Conservation (phyloP, 345 rosid species). For the Combretum micranthum region DNA sequence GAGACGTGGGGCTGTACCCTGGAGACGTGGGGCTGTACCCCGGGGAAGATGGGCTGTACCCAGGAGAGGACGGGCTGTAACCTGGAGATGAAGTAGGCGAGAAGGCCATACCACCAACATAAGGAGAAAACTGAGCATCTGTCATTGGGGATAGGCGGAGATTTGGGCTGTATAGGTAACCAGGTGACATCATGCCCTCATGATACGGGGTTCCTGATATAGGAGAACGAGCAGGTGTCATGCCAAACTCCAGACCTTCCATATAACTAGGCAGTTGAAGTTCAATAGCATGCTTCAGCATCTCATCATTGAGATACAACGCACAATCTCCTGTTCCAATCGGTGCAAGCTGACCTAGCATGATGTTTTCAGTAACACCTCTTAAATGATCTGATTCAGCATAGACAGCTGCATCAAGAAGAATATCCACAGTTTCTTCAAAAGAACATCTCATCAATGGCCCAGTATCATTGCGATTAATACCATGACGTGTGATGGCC, state of each 20-base stretch:
- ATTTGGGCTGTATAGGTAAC: slow-evolving; percentile 71
- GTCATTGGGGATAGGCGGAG: slow-evolving; percentile 71
- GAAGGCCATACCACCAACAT: slow-evolving; percentile 81
- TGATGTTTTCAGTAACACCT: slow-evolving; percentile 96
- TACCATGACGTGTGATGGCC: slow-evolving; percentile 99
- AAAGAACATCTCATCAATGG: slow-evolving; percentile 98
- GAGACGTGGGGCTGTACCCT: slow-evolving; percentile 79
- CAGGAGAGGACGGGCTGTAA: slow-evolving; percentile 75
- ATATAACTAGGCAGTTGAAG: slow-evolving; percentile 96
- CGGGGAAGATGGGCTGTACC: slow-evolving; percentile 63
- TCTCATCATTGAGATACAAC: slow-evolving; percentile 86
- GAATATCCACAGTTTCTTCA: slow-evolving; percentile 97
- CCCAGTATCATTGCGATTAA: slow-evolving; percentile 93
- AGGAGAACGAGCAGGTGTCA: slow-evolving; percentile 92
- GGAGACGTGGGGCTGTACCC: slow-evolving; percentile 71
- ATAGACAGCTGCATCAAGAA: slow-evolving; percentile 94
- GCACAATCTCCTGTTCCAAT: slow-evolving; percentile 91
- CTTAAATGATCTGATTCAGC: slow-evolving; percentile 79
- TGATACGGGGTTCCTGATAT: slow-evolving; percentile 89
- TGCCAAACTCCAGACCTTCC: slow-evolving; percentile 83
- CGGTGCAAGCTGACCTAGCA: slow-evolving; percentile 97
- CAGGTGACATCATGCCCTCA: slow-evolving; percentile 96
- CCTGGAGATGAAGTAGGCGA: slow-evolving; percentile 86
- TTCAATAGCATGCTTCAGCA: slow-evolving; percentile 96
- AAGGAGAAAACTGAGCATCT: slow-evolving; percentile 94